These are phyloP conservation scores for Austroboletus niveus DNA, from an alignment of 1,284 basidiomycete genomes.

Conservation along the genomic window DNA sequence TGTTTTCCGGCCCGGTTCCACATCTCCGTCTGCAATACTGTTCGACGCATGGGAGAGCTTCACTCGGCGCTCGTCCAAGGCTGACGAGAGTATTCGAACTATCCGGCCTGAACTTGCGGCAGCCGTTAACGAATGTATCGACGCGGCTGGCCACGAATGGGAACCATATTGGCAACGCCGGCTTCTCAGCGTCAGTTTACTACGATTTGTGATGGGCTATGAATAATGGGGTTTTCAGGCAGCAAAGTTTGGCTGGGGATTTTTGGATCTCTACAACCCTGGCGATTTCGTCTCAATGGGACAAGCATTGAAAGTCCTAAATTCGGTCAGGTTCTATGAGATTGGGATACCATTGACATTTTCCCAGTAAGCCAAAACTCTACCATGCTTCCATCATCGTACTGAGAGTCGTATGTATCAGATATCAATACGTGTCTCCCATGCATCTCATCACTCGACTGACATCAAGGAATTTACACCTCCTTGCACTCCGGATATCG, in stretches of 20 bases:
- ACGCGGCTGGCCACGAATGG: conserved; percentile 92
- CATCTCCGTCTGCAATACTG: conserved; percentile 87
- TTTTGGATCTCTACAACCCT: conserved; percentile 90
- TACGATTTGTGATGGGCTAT: not conserved
- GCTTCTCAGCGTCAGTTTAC: conserved; percentile 66
- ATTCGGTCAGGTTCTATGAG: conserved; percentile 88
- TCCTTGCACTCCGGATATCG: conserved; percentile 91
- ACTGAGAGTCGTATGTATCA: conserved; percentile 30
- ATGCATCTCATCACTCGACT: conserved; percentile 80
- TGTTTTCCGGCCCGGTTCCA: conserved; percentile 90
- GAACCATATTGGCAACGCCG: conserved; percentile 87
- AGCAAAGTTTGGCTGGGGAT: conserved; percentile 93
- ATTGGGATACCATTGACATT: conserved; percentile 94
- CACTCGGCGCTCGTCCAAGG: conserved; percentile 78
- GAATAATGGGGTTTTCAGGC: conserved; percentile 51
- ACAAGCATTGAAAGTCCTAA: conserved; percentile 90
- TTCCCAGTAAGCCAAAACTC: conserved; percentile 62
- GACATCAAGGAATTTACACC: conserved; percentile 85
- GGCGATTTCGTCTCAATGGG: conserved; percentile 91
- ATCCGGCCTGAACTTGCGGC: conserved; percentile 83
- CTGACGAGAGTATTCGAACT: conserved; percentile 89
- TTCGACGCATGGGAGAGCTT: conserved; percentile 94
- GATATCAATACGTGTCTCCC: conserved; percentile 77
- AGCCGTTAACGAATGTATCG: conserved; percentile 91
- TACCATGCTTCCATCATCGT: not conserved